These are phyloP conservation scores for Plasmodium coatneyi DNA, from an alignment of 169 alveolate genomes.

Conservation along the genomic window DNA sequence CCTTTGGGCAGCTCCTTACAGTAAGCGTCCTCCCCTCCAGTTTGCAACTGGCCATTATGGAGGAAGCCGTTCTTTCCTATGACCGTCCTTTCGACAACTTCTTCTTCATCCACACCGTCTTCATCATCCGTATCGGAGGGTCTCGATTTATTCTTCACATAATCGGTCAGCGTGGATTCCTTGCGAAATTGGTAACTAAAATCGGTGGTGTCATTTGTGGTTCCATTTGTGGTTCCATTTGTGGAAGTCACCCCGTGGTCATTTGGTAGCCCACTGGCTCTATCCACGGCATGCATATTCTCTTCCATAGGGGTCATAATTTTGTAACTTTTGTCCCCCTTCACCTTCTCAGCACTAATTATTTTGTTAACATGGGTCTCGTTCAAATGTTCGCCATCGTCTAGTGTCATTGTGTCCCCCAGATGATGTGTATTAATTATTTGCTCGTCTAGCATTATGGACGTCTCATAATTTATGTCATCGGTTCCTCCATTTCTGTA, in stretches of 20 bases:
- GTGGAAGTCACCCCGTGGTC: background rate
- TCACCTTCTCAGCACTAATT: background rate
- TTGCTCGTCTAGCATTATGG: conserved; percentile 7
- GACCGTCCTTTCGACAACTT: background rate
- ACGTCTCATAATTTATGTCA: conserved; percentile 16
- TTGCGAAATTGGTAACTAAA: background rate
- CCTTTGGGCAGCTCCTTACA: background rate
- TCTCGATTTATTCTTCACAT: background rate
- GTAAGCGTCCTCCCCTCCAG: background rate
- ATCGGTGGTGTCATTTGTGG: background rate
- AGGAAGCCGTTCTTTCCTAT: background rate
- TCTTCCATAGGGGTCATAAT: background rate
- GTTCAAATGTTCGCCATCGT: background rate
- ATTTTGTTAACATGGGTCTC: background rate
- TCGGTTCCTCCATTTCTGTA: background rate
- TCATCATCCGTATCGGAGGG: background rate
- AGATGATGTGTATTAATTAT: background rate
- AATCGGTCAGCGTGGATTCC: background rate
- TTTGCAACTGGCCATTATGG: background rate
- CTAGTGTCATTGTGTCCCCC: background rate
- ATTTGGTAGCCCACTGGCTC: background rate
- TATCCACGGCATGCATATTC: background rate
- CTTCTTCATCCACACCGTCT: background rate
- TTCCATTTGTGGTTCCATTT: background rate
- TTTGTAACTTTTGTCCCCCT: background rate